Evolutionary conservation across 345 rosid genomes (phyloP), one percentile per base, ranked within the genome.

Genomic region (Microthlaspi erraticum): DNA sequence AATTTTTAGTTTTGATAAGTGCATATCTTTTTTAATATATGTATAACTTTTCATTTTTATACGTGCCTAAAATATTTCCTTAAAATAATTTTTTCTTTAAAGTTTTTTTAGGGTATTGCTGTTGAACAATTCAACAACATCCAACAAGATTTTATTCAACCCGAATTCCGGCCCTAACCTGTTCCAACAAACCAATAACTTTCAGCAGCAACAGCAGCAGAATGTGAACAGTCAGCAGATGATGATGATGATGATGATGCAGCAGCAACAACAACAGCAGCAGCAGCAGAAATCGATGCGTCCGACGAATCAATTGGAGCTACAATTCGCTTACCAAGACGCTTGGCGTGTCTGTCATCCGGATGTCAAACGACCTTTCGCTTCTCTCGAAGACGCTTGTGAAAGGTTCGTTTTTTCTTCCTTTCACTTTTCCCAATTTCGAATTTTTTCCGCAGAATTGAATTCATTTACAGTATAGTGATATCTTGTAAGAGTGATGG

Each of bases 331-430:
- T 20, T 93, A 91, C 74, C 97, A 89, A 81, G 97, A 93, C 71
- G 95, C 97, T 0, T 91, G 96, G 95, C 87, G 94, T 46, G 90
- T 93, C 52, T 93, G 98, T 66, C 87, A 91, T 60, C 97, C 96
- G 2, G 96, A 89, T 71, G 81, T 84, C 70, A 93, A 89, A 70
- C 88, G 91, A 18, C 96, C 99, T 3, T 89, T 93, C 73, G 51
- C 89, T 29, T 87, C 96, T 8, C 90, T 93, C 16, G 96, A 91
- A 55, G 96, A 91, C 58, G 98, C 95, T 48, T 93, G 97, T 73
- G 96, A 91, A 80, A 93, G 98, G 98, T 93, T 74, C 55, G 70
- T 32, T 5, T 31, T 17, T 16, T 2, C 6, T 12, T 66, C 8
- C 10, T 23, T 29, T n/a, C 4, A 26, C 4, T 26, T 26, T 26